Conservation (phyloP, 345 rosid species). For the Eucalyptus pumila region DNA sequence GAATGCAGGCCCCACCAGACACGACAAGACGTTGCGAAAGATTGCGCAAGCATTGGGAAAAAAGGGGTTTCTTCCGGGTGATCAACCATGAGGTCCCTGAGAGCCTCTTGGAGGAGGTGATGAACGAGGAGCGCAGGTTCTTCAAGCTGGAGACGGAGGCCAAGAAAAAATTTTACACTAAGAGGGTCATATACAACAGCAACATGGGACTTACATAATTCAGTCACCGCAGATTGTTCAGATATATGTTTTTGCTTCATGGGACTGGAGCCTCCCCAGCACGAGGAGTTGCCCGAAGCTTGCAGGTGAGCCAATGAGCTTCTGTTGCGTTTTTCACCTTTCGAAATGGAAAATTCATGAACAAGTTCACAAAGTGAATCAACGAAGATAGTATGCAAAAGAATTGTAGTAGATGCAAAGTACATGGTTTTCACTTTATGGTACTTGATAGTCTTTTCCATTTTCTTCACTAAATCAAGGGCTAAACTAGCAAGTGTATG, state of each 20-base stretch:
- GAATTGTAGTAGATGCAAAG: too few relatives aligned
- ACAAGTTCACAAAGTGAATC: neutral
- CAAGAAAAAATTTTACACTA: neutral
- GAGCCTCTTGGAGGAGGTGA: constrained; percentile 3
- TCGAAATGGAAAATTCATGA: neutral
- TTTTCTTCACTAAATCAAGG: too few relatives aligned
- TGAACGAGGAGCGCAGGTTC: neutral
- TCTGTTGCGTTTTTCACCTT: neutral
- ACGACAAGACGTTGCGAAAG: neutral
- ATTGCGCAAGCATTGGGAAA: neutral
- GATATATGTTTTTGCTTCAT: neutral
- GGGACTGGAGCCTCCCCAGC: neutral
- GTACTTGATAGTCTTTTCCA: too few relatives aligned
- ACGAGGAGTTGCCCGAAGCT: neutral
- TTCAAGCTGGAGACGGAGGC: constrained; percentile 1
- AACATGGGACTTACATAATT: neutral
- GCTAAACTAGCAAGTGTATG: neutral
- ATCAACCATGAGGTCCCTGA: constrained; percentile 8
- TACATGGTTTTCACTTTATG: too few relatives aligned
- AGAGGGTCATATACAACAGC: neutral
- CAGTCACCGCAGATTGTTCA: neutral
- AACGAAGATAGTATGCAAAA: neutral
- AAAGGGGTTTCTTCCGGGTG: constrained; percentile 12
- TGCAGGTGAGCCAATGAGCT: neutral
- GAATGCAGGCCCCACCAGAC: too few relatives aligned